phyloP scores from a whole-genome alignment of 169 alveolate species.

The Cryptosporidium tyzzeri region DNA sequence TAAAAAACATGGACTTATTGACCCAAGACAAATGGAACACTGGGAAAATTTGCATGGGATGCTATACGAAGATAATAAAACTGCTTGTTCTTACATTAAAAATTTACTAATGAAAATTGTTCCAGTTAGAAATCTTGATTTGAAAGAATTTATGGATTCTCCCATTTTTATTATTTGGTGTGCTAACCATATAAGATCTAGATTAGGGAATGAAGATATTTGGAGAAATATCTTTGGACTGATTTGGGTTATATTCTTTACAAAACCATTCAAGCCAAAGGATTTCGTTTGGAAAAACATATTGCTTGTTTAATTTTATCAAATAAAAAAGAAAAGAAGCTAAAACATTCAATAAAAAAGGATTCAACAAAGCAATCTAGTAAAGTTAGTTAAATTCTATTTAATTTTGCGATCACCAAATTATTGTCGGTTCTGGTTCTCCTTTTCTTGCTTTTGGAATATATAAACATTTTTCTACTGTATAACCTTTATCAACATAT shows the following conservation, averaged over 20 bases:
- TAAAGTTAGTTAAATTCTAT: background rate
- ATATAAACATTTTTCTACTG: slow-evolving; percentile 58
- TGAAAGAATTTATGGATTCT: slow-evolving; percentile 24
- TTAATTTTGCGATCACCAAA: slow-evolving; percentile 21
- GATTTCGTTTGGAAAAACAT: slow-evolving; percentile 49
- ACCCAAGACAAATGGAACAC: slow-evolving; percentile 60
- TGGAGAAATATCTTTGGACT: slow-evolving; percentile 71
- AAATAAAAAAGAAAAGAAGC: background rate
- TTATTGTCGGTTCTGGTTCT: slow-evolving; percentile 75
- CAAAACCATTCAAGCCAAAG: slow-evolving; percentile 59
- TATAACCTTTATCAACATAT: slow-evolving; percentile 67
- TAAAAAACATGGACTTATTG: slow-evolving; percentile 12
- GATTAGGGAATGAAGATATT: slow-evolving; percentile 71
- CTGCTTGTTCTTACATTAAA: slow-evolving; percentile 35
- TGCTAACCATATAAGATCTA: slow-evolving; percentile 54
- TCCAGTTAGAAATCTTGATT: background rate
- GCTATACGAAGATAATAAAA: slow-evolving; percentile 1
- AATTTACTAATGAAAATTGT: background rate
- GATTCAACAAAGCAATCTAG: background rate
- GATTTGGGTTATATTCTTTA: slow-evolving; percentile 47
- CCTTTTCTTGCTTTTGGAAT: slow-evolving; percentile 62
- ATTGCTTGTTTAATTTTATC: slow-evolving; percentile 11
- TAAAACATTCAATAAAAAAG: background rate
- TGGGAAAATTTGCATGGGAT: slow-evolving; percentile 53
- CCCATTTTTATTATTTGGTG: slow-evolving; percentile 71